Evolutionary conservation across 345 rosid genomes (phyloP).

Genomic region (Lepidium didymum): DNA sequence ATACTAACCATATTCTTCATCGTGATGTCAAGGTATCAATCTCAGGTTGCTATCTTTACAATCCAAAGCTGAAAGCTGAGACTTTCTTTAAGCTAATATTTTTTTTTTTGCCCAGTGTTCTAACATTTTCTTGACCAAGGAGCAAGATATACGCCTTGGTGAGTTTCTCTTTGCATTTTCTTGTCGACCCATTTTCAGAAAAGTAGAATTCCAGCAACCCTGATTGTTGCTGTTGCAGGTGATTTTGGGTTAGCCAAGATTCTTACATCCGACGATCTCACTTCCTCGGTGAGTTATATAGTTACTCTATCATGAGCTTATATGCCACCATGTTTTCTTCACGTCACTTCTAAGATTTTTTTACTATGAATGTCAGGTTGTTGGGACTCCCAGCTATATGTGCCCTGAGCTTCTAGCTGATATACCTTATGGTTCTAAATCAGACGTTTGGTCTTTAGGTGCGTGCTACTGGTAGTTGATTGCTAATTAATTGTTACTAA

Average conservation of each 20-base stretch:
- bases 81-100: not conserved
- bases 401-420: constrained; percentile 97
- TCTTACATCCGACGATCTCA: constrained; percentile 80
- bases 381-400: constrained; percentile 97
- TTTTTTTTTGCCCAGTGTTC: constrained; percentile 53
- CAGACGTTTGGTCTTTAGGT: constrained; percentile 93
- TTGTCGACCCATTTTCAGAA: constrained; percentile 1
- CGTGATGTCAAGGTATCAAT: constrained; percentile 85
- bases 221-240: constrained; percentile 40
- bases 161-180: constrained; percentile 17
- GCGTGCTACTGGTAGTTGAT: not conserved
- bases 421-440: constrained; percentile 87
- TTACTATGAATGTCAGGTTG: constrained; percentile 50
- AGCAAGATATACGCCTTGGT: constrained; percentile 78
- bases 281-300: constrained; percentile 67
- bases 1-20: constrained; percentile 73
- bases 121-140: constrained; percentile 82
- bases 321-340: not conserved
- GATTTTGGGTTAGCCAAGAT: constrained; percentile 93
- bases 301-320: not conserved
- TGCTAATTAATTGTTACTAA: not conserved
- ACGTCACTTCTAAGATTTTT: not conserved
- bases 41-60: not conserved
- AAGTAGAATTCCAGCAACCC: not conserved
- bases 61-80: not conserved